phyloP scores from a whole-genome alignment of 495 filamentous ascomycete genomes.

The Penicillium steckii region DNA sequence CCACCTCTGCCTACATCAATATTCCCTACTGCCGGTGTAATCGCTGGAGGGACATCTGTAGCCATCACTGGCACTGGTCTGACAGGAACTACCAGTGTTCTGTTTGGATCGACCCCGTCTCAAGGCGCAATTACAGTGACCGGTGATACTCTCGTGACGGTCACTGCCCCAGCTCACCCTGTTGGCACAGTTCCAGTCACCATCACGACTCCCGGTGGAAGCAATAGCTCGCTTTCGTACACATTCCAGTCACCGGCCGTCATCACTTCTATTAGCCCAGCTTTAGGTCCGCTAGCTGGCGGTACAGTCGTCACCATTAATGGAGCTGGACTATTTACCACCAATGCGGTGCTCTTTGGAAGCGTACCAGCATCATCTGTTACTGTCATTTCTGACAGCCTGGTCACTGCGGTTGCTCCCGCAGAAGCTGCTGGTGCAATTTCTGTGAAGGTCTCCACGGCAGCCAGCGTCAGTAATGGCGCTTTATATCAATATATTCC shows the following conservation, averaged over 20 bases:
- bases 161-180: background rate
- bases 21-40: background rate
- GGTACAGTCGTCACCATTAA: background rate
- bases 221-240: constrained; percentile 1
- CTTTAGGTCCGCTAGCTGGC: background rate
- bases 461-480: background rate
- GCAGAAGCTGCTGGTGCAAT: background rate
- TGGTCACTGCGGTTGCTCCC: background rate
- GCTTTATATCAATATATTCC: background rate
- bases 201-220: constrained; percentile 4
- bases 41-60: background rate
- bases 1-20: background rate
- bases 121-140: background rate
- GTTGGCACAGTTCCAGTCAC: constrained; percentile 4
- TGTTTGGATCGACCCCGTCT: constrained; percentile 3
- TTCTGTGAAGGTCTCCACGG: background rate
- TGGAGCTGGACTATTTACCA: background rate
- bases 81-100: background rate
- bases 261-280: background rate
- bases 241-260: background rate
- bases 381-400: background rate
- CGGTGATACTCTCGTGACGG: background rate
- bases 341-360: background rate
- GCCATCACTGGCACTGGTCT: background rate
- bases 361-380: background rate